phyloP scores from a whole-genome alignment of 1,139 yeast genomes.

The Kodamaea fungicola region DNA sequence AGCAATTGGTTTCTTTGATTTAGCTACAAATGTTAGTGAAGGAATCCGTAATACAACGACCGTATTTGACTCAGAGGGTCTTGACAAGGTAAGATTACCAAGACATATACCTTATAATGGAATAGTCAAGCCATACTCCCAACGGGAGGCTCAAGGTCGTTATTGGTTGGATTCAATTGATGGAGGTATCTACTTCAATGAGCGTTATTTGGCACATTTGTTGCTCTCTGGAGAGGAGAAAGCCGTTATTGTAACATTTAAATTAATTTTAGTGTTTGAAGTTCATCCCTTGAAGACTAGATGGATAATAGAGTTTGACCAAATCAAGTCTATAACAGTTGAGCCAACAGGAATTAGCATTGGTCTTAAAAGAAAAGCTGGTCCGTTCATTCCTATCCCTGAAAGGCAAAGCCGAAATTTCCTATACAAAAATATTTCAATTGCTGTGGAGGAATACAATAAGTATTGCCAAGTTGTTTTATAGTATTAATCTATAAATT shows the following conservation, averaged over 20 bases:
- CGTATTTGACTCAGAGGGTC: constrained; percentile 76
- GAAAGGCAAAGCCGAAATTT: constrained; percentile 62
- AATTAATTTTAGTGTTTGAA: constrained; percentile 64
- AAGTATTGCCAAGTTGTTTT: constrained; percentile 50
- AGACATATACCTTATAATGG: constrained; percentile 69
- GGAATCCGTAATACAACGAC: constrained; percentile 93
- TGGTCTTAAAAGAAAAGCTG: constrained; percentile 56
- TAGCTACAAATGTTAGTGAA: constrained; percentile 90
- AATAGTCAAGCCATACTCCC: constrained; percentile 70
- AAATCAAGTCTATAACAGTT: constrained; percentile 64
- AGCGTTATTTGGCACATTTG: constrained; percentile 81
- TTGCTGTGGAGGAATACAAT: constrained; percentile 81
- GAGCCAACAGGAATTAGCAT: constrained; percentile 80
- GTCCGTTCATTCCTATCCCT: constrained; percentile 76
- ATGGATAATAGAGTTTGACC: constrained; percentile 65
- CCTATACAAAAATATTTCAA: constrained; percentile 68
- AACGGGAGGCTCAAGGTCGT: constrained; percentile 90
- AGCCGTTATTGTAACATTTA: constrained; percentile 74
- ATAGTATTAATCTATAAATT: constrained; percentile 8
- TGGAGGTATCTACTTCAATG: constrained; percentile 73
- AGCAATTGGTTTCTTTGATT: constrained; percentile 89
- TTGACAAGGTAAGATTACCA: constrained; percentile 81
- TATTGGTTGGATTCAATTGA: constrained; percentile 82
- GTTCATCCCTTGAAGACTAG: constrained; percentile 57
- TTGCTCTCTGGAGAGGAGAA: constrained; percentile 76